Percentiles rank a stretch among this genome's conserved stretches.
phyloP scores from a whole-genome alignment of 257 asterid genomes.

The Forsythia viridissima region DNA sequence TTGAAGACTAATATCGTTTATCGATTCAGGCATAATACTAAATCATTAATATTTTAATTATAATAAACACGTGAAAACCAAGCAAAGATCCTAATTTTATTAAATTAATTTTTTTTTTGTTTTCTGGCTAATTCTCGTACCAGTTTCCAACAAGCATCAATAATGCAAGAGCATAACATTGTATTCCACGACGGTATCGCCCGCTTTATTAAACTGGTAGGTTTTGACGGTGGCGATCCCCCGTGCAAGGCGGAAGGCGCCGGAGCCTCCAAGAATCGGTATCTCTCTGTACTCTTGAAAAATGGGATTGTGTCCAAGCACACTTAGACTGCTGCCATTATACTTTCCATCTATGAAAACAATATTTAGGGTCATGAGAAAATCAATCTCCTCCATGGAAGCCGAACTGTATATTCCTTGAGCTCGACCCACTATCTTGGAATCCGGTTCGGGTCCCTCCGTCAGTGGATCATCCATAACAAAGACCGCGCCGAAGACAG shows the following conservation, averaged over 20 bases:
- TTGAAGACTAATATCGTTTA: no score
- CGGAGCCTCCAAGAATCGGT: slow-evolving; percentile 58
- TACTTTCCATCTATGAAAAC: slow-evolving; percentile 41
- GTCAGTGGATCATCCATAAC: slow-evolving; percentile 42
- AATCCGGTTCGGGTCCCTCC: slow-evolving; percentile 29
- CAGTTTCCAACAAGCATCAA: neutral
- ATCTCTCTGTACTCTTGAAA: slow-evolving; percentile 36
- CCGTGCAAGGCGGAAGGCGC: slow-evolving; percentile 53
- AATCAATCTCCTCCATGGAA: slow-evolving; percentile 24
- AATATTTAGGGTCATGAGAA: slow-evolving; percentile 35
- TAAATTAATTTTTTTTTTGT: no score
- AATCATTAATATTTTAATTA: no score
- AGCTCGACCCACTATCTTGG: slow-evolving; percentile 46
- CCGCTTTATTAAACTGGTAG: slow-evolving; percentile 6
- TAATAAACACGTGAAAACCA: no score
- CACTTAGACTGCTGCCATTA: slow-evolving; percentile 48
- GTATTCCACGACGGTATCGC: slow-evolving; percentile 50
- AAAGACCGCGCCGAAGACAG: slow-evolving; percentile 31
- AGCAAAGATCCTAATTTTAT: no score
- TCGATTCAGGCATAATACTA: no score
- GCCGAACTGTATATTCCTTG: slow-evolving; percentile 44
- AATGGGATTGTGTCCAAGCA: slow-evolving; percentile 37
- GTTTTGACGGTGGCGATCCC: slow-evolving; percentile 43
- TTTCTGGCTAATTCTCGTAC: no score
- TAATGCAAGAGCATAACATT: slow-evolving; percentile 36